These are phyloP conservation scores for Coemansia sp. DNA, from an alignment of 192 early-diverging fungal genomes.

Conservation along the genomic window DNA sequence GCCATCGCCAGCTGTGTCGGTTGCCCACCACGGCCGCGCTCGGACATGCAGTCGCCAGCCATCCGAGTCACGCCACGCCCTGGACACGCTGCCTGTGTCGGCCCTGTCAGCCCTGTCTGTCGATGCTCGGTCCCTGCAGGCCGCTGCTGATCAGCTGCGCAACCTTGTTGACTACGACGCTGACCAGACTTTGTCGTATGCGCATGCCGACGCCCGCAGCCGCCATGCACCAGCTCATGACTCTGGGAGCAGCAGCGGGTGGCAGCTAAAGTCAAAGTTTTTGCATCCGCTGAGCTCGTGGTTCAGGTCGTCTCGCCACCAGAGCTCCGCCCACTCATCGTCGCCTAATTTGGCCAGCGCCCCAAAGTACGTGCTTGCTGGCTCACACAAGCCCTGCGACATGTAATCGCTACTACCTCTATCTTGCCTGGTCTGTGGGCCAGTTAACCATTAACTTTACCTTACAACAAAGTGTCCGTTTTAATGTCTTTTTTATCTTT, in stretches of 20 bases:
- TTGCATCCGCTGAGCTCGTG: slow-evolving; percentile 46
- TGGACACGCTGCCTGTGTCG: slow-evolving; percentile 5
- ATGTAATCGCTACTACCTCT: neutral
- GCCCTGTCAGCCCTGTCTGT: neutral
- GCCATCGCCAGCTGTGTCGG: slow-evolving; percentile 12
- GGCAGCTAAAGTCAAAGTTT: slow-evolving; percentile 47
- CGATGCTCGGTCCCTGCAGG: neutral
- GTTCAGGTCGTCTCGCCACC: slow-evolving; percentile 49
- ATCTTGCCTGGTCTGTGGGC: neutral
- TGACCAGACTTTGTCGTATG: slow-evolving; percentile 9
- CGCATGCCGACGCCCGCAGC: neutral
- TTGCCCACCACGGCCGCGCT: neutral
- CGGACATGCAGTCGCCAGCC: slow-evolving; percentile 6
- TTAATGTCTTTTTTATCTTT: neutral
- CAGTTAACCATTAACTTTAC: neutral
- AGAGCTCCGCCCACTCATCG: neutral
- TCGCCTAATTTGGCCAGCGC: neutral
- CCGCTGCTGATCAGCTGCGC: neutral
- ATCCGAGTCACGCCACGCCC: neutral
- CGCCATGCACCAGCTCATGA: neutral
- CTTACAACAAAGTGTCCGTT: neutral
- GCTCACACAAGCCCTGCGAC: neutral
- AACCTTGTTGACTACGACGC: slow-evolving; percentile 2
- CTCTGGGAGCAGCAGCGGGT: slow-evolving; percentile 16
- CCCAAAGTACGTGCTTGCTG: slow-evolving; percentile 6